These are phyloP conservation scores for Nitzschia putrida DNA, from an alignment of 108 stramenopile species.

Conservation along the genomic window DNA sequence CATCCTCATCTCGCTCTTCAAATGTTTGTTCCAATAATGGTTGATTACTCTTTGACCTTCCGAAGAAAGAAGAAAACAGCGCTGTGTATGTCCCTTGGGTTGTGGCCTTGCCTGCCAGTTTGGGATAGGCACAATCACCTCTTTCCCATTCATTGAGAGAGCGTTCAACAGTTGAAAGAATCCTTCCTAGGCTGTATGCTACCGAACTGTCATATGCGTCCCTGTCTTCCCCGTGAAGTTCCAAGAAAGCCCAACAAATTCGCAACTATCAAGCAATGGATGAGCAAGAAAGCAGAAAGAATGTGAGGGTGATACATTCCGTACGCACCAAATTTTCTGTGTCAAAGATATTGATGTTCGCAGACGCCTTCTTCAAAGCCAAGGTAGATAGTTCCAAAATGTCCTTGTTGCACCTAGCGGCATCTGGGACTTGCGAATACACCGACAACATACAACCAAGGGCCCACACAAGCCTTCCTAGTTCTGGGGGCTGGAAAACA, in stretches of 20 bases:
- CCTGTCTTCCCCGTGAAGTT: conserved; percentile 27
- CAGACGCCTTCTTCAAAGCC: conserved; percentile 17
- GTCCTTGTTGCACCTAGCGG: not conserved
- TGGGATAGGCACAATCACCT: conserved; percentile 27
- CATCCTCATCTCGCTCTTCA: conserved; percentile 39
- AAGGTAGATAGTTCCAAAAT: conserved; percentile 19
- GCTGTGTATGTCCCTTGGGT: conserved; percentile 7
- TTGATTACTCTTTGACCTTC: conserved; percentile 25
- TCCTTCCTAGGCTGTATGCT: conserved; percentile 30
- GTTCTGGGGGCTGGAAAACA: conserved; percentile 49
- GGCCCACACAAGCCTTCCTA: conserved; percentile 55
- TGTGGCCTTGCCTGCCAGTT: not conserved
- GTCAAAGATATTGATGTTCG: conserved; percentile 22
- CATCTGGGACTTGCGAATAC: conserved; percentile 5
- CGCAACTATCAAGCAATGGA: conserved; percentile 18
- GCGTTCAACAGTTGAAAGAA: conserved; percentile 45
- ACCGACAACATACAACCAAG: conserved; percentile 33
- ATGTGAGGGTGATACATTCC: not conserved
- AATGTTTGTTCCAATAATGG: conserved; percentile 42
- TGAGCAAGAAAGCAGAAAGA: not conserved
- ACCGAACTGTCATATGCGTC: conserved; percentile 10
- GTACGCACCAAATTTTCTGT: conserved; percentile 46
- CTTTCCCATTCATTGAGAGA: conserved; percentile 52
- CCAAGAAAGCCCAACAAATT: conserved; percentile 51
- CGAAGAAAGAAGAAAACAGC: conserved; percentile 48